These are phyloP conservation scores for Metarhizium brunneum DNA, from an alignment of 2,329 filamentous ascomycete genomes.

Conservation along the genomic window DNA sequence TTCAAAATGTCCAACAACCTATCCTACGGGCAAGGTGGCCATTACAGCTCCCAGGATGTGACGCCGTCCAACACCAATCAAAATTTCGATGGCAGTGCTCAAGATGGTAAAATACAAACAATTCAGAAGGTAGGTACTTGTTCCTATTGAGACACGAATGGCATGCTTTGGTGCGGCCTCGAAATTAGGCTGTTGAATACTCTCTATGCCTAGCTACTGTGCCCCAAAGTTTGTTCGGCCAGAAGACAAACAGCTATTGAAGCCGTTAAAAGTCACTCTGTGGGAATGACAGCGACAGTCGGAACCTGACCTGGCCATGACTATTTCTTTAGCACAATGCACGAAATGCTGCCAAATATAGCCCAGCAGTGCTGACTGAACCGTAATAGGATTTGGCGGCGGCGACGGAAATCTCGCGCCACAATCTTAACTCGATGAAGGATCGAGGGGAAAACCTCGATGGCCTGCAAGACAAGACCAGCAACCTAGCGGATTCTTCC, in stretches of 20 bases:
- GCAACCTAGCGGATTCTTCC: constrained; percentile 86
- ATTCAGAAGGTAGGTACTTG: constrained; percentile 4
- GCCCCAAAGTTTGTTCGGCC: background rate
- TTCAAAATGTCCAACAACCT: constrained; percentile 7
- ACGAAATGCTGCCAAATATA: too few relatives aligned
- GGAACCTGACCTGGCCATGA: too few relatives aligned
- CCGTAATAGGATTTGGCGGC: too few relatives aligned
- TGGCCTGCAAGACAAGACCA: constrained; percentile 84
- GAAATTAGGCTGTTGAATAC: background rate
- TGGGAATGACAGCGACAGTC: too few relatives aligned
- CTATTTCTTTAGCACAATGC: too few relatives aligned
- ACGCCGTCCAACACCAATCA: background rate
- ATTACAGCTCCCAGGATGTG: constrained; percentile 6
- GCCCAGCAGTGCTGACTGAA: too few relatives aligned
- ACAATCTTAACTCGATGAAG: too few relatives aligned
- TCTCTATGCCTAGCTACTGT: too few relatives aligned
- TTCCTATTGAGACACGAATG: background rate
- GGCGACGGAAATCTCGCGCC: too few relatives aligned
- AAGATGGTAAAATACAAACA: constrained; percentile 1
- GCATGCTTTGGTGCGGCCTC: too few relatives aligned
- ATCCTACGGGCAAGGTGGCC: constrained; percentile 4
- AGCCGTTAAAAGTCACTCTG: too few relatives aligned
- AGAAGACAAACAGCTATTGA: too few relatives aligned
- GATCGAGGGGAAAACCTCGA: constrained; percentile 76
- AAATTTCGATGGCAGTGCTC: background rate